Evolutionary conservation across 1,284 basidiomycete genomes (phyloP), one percentile per base, ranked within the genome.

Genomic region (Leccinum subfulvum): DNA sequence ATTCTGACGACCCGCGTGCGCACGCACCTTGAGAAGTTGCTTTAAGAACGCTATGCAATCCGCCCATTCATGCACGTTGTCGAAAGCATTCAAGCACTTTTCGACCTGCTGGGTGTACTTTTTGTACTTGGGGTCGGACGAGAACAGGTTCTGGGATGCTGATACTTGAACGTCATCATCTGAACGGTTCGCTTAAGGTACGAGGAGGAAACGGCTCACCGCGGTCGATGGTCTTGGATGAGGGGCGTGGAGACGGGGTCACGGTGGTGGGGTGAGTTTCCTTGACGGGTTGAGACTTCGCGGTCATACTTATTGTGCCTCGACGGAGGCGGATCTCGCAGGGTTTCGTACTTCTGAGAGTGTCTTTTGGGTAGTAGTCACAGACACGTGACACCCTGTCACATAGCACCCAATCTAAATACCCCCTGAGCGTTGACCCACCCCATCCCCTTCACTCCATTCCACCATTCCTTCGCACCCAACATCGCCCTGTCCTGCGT

Each of bases 21-120:
- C 47, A 61, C 58, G 52, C 49, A 75, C 95, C 85, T 98, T 99
- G 68, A 98, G 87, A 62, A 99, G 79, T 65, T 96, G 90, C 69
- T 95, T 96, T 72, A 99, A 80, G 78, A 99, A 99, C 52, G 97
- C 92, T 74, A 98, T 98, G 76, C 97, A 99, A 80, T 99, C 97
- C 63, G 97, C 97, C 97, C 97, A 99, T 80, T 99, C 97, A 65
- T 97, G 94, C 65, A 98, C 94, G 73, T 88, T 94, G 74, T 98
- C 96, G 71, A 99, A 99, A 1, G 93, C 91, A 66, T 90, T 91
- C 28, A 99, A 82, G 66, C 92, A 94, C 75, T 91, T 91, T 75
- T 99, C 97, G 59, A 99, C 91, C 69, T 94, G 89, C 59, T 90
- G 86, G 0, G 90, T 84, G 77, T 96, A 98, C 79, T 98, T 98